phyloP scores from a whole-genome alignment of 352 stramenopile species.

The Phytopythium kandeliae region DNA sequence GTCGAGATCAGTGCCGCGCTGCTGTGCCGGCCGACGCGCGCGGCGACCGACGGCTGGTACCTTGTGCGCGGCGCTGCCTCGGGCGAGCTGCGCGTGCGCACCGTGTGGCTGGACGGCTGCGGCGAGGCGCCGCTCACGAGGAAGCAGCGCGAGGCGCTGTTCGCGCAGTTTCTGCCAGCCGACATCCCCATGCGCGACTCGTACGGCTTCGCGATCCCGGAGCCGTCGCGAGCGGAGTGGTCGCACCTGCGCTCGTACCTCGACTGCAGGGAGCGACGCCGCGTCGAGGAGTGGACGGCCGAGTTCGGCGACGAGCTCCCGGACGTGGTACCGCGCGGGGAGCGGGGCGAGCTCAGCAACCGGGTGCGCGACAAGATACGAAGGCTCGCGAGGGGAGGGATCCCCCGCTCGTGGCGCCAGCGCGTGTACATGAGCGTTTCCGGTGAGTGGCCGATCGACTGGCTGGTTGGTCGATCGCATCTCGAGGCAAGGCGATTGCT shows the following conservation, averaged over 20 bases:
- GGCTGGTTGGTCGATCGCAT: too few relatives aligned
- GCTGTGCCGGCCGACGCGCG: slow-evolving; percentile 22
- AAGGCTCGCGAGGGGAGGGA: slow-evolving; percentile 36
- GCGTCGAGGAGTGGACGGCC: slow-evolving; percentile 55
- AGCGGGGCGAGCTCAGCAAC: not conserved
- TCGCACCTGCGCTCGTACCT: slow-evolving; percentile 64
- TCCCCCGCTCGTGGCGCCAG: slow-evolving; percentile 59
- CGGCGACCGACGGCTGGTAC: slow-evolving; percentile 61
- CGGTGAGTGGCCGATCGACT: slow-evolving; percentile 9
- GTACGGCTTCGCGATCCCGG: slow-evolving; percentile 64
- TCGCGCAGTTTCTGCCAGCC: slow-evolving; percentile 29
- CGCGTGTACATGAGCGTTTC: slow-evolving; percentile 71
- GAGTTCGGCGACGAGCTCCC: slow-evolving; percentile 44
- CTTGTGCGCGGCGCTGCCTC: slow-evolving; percentile 29
- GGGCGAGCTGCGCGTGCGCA: slow-evolving; percentile 65
- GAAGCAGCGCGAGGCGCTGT: slow-evolving; percentile 28
- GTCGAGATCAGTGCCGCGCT: slow-evolving; percentile 42
- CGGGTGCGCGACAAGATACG: slow-evolving; percentile 9
- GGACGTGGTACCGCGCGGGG: slow-evolving; percentile 15
- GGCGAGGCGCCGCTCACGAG: slow-evolving; percentile 9
- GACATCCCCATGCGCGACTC: slow-evolving; percentile 35
- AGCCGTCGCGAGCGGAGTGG: slow-evolving; percentile 32
- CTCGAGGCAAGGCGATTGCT: too few relatives aligned
- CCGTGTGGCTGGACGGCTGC: slow-evolving; percentile 33
- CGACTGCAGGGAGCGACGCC: slow-evolving; percentile 64